Conservation (phyloP, 2,329 filamentous ascomycete genomes). For the Sporothrix phasma region DNA sequence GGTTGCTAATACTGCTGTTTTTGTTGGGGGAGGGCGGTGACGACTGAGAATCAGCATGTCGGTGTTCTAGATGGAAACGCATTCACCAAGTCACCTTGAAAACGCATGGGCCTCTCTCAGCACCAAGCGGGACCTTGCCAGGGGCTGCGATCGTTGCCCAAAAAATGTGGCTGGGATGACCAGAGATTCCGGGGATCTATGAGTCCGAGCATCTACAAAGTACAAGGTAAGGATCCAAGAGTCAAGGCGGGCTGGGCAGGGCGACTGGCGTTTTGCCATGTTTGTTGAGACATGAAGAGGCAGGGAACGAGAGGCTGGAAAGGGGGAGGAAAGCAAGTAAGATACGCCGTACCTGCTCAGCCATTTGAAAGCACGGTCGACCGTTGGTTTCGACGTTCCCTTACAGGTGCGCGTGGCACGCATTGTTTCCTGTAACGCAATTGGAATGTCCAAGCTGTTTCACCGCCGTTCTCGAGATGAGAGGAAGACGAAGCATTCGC, state of each 20-base stretch:
- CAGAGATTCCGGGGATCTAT: not conserved
- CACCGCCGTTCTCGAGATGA: slow-evolving; percentile 2
- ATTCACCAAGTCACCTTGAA: not conserved
- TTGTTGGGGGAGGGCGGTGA: slow-evolving; percentile 5
- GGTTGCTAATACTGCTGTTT: slow-evolving; percentile 3
- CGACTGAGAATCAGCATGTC: not conserved
- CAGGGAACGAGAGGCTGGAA: not conserved
- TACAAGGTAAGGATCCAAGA: not conserved
- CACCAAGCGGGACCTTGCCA: not conserved
- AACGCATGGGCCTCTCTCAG: slow-evolving; percentile 5
- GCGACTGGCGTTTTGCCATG: slow-evolving; percentile 2
- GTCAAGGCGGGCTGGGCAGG: not conserved
- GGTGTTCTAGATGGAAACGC: not conserved
- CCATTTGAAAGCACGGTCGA: no score
- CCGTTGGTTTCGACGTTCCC: not conserved
- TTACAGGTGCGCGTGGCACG: not conserved
- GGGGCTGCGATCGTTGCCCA: slow-evolving; percentile 2
- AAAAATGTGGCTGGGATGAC: not conserved
- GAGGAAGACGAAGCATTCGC: not conserved
- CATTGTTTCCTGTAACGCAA: not conserved
- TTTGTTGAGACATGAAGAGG: not conserved
- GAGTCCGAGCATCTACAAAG: no score
- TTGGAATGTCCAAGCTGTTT: not conserved
- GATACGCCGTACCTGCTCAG: no score
- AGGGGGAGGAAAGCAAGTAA: not conserved